These are phyloP conservation scores for Penicillium roqueforti DNA, from an alignment of 495 filamentous ascomycete genomes.

Conservation along the genomic window DNA sequence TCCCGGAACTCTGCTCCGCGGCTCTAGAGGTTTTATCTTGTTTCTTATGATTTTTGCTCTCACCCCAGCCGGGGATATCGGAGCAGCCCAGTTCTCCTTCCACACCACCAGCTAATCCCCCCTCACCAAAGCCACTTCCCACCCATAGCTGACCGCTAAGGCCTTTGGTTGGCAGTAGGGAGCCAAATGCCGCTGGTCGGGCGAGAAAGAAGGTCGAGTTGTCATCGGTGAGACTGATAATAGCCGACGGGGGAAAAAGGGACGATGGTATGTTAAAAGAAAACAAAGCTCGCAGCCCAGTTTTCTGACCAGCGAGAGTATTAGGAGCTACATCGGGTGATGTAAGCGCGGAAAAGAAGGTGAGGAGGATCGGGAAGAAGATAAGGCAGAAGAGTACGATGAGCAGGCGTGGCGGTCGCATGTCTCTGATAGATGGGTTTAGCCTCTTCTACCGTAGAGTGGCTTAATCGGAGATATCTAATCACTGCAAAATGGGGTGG, in stretches of 20 bases:
- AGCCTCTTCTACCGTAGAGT: background rate
- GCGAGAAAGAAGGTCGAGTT: constrained; percentile 96
- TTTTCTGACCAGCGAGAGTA: constrained; percentile 38
- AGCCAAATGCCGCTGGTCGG: constrained; percentile 89
- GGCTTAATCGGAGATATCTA: background rate
- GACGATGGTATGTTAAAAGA: constrained; percentile 65
- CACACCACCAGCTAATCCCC: constrained; percentile 48
- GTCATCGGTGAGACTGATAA: constrained; percentile 94
- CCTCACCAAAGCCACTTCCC: constrained; percentile 82
- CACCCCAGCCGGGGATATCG: constrained; percentile 90
- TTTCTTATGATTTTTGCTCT: constrained; percentile 39
- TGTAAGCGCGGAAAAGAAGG: constrained; percentile 47
- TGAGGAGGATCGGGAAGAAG: constrained; percentile 50
- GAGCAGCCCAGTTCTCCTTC: constrained; percentile 96
- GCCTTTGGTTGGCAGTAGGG: constrained; percentile 66
- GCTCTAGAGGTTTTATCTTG: constrained; percentile 23
- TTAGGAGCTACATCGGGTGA: constrained; percentile 39
- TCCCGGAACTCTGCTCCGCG: constrained; percentile 28
- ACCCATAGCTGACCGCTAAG: constrained; percentile 86
- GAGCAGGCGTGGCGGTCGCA: constrained; percentile 54
- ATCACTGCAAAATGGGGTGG: background rate
- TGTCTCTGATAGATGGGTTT: constrained; percentile 27
- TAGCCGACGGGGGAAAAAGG: constrained; percentile 88
- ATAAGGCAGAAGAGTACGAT: constrained; percentile 51
- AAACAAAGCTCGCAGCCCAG: constrained; percentile 52